Evolutionary conservation across 345 rosid genomes (phyloP), one percentile per base, ranked within the genome.

Genomic region (Salix purpurea): DNA sequence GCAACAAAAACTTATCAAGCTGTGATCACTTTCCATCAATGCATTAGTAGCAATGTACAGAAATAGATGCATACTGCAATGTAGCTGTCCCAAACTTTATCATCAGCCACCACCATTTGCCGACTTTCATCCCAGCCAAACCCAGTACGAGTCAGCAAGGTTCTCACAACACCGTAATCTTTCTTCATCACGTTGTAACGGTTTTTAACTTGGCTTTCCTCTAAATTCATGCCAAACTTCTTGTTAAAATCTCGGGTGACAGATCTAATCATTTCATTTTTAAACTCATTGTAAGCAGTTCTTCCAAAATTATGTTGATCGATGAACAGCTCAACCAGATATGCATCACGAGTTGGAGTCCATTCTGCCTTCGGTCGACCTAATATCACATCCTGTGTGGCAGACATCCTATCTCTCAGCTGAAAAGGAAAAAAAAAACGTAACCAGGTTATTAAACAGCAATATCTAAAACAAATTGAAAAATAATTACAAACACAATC

Each of bases 151-250:
- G 75, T 42, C 61, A 82, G 82, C 56, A 85, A 60, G 14, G 78
- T 79, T 76, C 80, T 85, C 40, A 80, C 84, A 72, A 82, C 80
- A 69, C 82, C 85, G 37, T 77, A 85, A 46, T 85, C 83, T 80
- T 79, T 82, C 76, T 85, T 79, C 84, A 85, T 82, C 71, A 82
- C 87, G 39, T 85, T 85, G 77, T 80, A 85, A 8, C 83, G 84
- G 44, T 85, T 85, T 79, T 82, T 82, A 23, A 79, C 80, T 73
- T 85, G 87, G 74, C 75, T 85, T 77, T 85, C 87, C 34, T 85
- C 87, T 24, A 82, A 75, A 72, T 68, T 85, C 87, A 82, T 52
- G 61, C 73, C 56, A 69, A 84, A 82, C 67, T 77, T 79, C 65
- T 77, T 82, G 28, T 80, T 80, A 37, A 82, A 85, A 30, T 80